These are phyloP conservation scores for Aspergillus nomiae DNA, from an alignment of 2,329 filamentous ascomycete genomes.

Conservation along the genomic window DNA sequence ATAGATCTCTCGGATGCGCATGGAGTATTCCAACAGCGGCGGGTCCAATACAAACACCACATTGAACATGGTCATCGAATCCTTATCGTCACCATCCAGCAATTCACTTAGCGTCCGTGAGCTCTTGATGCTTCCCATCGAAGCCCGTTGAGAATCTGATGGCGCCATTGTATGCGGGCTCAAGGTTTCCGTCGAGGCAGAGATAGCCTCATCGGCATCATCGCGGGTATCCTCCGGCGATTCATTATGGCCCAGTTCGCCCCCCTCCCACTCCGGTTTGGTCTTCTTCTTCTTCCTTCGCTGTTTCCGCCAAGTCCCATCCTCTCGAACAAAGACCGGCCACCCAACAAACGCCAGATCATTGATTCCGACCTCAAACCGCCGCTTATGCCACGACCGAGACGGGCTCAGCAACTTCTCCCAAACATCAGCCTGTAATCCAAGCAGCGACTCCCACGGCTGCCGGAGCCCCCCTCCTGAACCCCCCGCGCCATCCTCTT, in stretches of 20 bases:
- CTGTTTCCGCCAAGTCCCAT: slow-evolving; percentile 74
- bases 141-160: slow-evolving; percentile 27
- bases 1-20: slow-evolving; percentile 76
- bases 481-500: slow-evolving; percentile 25
- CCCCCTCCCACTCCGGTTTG: slow-evolving; percentile 32
- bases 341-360: slow-evolving; percentile 79
- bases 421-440: slow-evolving; percentile 73
- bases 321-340: slow-evolving; percentile 78
- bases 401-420: slow-evolving; percentile 78
- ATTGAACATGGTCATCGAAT: slow-evolving; percentile 95
- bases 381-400: slow-evolving; percentile 74
- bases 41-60: slow-evolving; percentile 89
- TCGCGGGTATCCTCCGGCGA: slow-evolving; percentile 35
- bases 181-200: slow-evolving; percentile 30
- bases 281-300: slow-evolving; percentile 50
- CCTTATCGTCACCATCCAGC: slow-evolving; percentile 44
- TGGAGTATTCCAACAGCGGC: slow-evolving; percentile 73
- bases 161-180: slow-evolving; percentile 25
- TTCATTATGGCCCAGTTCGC: slow-evolving; percentile 40
- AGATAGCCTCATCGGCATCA: slow-evolving; percentile 34
- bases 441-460: slow-evolving; percentile 65
- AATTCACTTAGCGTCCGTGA: slow-evolving; percentile 26
- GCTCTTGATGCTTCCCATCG: slow-evolving; percentile 22
- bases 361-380: slow-evolving; percentile 80
- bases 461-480: slow-evolving; percentile 25